These are phyloP conservation scores for Microbotryum saponariae DNA, from an alignment of 1,284 basidiomycete genomes.

Conservation along the genomic window DNA sequence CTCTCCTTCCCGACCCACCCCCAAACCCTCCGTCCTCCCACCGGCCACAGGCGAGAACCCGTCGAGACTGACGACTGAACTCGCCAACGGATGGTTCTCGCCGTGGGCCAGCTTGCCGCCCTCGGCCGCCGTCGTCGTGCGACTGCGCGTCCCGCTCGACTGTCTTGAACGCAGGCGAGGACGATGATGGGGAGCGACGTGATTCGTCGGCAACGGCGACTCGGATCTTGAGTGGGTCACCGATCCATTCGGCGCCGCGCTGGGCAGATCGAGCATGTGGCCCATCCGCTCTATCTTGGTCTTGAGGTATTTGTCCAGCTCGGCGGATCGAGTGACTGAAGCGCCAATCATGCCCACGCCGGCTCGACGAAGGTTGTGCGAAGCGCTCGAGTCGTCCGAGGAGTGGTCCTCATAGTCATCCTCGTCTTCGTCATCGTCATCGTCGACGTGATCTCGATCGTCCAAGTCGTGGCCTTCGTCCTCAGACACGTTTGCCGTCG, in stretches of 20 bases:
- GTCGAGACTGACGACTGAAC: too few relatives aligned
- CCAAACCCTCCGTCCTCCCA: too few relatives aligned
- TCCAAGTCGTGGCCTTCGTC: slow-evolving; percentile 41
- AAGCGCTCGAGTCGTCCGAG: slow-evolving; percentile 33
- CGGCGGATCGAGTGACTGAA: slow-evolving; percentile 68
- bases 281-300: slow-evolving; percentile 97
- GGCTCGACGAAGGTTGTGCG: slow-evolving; percentile 47
- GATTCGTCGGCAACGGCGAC: not conserved
- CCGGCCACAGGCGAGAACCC: too few relatives aligned
- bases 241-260: not conserved
- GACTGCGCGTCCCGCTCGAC: too few relatives aligned
- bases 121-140: too few relatives aligned
- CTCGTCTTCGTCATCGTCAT: slow-evolving; percentile 38
- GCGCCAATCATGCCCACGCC: slow-evolving; percentile 82
- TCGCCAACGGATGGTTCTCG: too few relatives aligned
- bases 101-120: too few relatives aligned
- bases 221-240: not conserved
- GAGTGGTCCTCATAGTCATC: slow-evolving; percentile 40
- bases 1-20: too few relatives aligned
- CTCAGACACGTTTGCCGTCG: slow-evolving; percentile 26
- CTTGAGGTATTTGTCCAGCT: slow-evolving; percentile 88
- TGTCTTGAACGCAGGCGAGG: too few relatives aligned
- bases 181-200: too few relatives aligned
- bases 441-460: slow-evolving; percentile 34
- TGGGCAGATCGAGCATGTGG: slow-evolving; percentile 65